Base-by-base conservation (phyloP, 306 rosid genomes). In the Sicyos edulis region DNA sequence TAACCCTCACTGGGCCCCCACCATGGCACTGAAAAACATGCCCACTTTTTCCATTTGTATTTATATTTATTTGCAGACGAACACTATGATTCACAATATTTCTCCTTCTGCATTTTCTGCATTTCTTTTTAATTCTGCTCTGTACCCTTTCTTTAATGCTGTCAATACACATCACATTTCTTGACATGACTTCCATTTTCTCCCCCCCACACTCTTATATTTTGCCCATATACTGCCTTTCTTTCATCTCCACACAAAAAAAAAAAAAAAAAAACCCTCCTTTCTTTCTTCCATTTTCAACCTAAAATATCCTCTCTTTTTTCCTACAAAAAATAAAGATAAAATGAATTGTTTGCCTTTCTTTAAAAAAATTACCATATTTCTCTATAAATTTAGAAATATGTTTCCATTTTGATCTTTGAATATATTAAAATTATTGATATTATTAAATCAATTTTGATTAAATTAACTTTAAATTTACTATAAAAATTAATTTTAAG, bases 21-120 rank as follows among this genome's bases (percentile, higher is more conserved):
- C 52, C 49, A 72, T 85, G 97, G 95, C 96, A 88, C 97, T 89
- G 97, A 92, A 92, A 89, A 88, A 76, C 96, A 89, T 92, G 97
- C 29, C 29, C 53, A 54, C 74, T 80, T 81, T 84, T 76, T 50
- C 73, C 40, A 77, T 78, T 84, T 75, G 74, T 84, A 88, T 85
- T 89, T 82, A 86, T 84, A 88, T 85, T 89, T 82, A 86, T 83
- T 69, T 69, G 20, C 54, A 51, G 75, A 73, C 62, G 73, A 62
- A 74, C 83, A 86, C 52, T 7, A 5, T 14, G 1, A 51, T 14
- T 51, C 54, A 51, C n/a, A 3, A 12, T 61, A 76, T 26, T 61
- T 40, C 29, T 15, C 21, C 20, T 21, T 19, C 50, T 68, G 4
- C 20, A 49, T 32, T 64, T 34, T 26, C 19, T 71, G 8, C 40